Evolutionary conservation across 805 yeast species (phyloP).

Genomic region (Clavispora asparagi): DNA sequence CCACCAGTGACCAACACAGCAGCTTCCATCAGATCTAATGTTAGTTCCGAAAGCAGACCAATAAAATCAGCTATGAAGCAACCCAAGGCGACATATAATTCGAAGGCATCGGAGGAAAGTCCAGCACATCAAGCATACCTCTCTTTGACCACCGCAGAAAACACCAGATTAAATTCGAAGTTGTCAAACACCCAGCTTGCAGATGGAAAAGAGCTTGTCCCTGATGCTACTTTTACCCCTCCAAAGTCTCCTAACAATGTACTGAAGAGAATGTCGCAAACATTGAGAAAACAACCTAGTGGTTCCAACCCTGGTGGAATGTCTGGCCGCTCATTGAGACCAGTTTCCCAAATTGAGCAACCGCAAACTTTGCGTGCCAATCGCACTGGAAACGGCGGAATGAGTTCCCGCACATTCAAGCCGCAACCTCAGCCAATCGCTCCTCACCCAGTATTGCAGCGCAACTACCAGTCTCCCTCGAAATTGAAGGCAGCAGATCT

Average conservation of each 20-base stretch:
- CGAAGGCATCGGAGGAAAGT: conserved; percentile 6
- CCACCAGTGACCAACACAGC: conserved; percentile 13
- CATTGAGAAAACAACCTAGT: conserved; percentile 25
- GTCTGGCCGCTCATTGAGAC: conserved; percentile 28
- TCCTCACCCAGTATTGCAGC: conserved; percentile 36
- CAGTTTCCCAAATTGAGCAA: conserved; percentile 22
- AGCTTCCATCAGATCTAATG: conserved; percentile 27
- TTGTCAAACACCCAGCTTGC: conserved; percentile 38
- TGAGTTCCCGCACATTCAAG: conserved; percentile 28
- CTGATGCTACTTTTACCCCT: not conserved
- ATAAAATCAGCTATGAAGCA: conserved; percentile 49
- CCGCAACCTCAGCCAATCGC: conserved; percentile 28
- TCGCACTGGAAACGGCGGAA: conserved; percentile 11
- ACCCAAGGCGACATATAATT: conserved; percentile 20
- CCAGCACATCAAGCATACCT: conserved; percentile 62
- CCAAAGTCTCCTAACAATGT: conserved; percentile 10
- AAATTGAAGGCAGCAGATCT: conserved; percentile 47
- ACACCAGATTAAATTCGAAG: conserved; percentile 67
- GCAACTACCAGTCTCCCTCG: conserved; percentile 34
- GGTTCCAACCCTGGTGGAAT: conserved; percentile 11
- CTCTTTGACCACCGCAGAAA: conserved; percentile 71
- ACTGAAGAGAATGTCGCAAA: conserved; percentile 19
- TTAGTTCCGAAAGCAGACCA: conserved; percentile 23
- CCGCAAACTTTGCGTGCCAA: not conserved
- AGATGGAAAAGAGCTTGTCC: conserved; percentile 10